phyloP scores from a whole-genome alignment of 2,329 filamentous ascomycete species.

The Botrytis tulipae region DNA sequence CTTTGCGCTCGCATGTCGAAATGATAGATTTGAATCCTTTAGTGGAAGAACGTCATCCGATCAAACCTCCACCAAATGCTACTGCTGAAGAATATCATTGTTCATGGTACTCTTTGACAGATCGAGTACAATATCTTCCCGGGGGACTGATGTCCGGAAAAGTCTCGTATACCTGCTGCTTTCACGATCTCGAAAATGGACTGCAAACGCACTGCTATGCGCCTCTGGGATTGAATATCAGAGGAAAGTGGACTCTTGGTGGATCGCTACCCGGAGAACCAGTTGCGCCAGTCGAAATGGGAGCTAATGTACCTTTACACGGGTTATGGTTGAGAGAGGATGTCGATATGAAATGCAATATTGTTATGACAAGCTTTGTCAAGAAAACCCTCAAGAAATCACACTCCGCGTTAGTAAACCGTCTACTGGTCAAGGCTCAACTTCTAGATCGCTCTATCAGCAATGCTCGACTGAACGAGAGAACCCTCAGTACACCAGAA shows the following conservation, averaged over 20 bases:
- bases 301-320: slow-evolving; percentile 60
- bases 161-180: slow-evolving; percentile 76
- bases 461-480: slow-evolving; percentile 25
- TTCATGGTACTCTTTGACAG: slow-evolving; percentile 76
- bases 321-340: slow-evolving; percentile 85
- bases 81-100: slow-evolving; percentile 68
- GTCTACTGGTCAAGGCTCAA: slow-evolving; percentile 54
- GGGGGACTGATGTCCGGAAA: slow-evolving; percentile 61
- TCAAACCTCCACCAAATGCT: slow-evolving; percentile 65
- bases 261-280: slow-evolving; percentile 71
- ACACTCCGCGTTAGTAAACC: slow-evolving; percentile 67
- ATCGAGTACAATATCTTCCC: slow-evolving; percentile 73
- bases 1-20: slow-evolving; percentile 72
- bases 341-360: slow-evolving; percentile 77
- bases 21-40: slow-evolving; percentile 70
- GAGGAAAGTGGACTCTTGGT: slow-evolving; percentile 72
- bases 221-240: slow-evolving; percentile 76
- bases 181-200: slow-evolving; percentile 70
- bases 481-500: not conserved
- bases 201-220: slow-evolving; percentile 83
- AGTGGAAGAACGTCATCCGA: slow-evolving; percentile 68
- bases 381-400: slow-evolving; percentile 79
- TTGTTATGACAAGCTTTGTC: slow-evolving; percentile 73
- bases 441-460: slow-evolving; percentile 27
- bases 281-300: slow-evolving; percentile 62